A percentile compares a stretch with the other conserved stretches of the same genome.
Evolutionary conservation across 352 stramenopile genomes (phyloP).

Genomic region (Pythium chondricola): DNA sequence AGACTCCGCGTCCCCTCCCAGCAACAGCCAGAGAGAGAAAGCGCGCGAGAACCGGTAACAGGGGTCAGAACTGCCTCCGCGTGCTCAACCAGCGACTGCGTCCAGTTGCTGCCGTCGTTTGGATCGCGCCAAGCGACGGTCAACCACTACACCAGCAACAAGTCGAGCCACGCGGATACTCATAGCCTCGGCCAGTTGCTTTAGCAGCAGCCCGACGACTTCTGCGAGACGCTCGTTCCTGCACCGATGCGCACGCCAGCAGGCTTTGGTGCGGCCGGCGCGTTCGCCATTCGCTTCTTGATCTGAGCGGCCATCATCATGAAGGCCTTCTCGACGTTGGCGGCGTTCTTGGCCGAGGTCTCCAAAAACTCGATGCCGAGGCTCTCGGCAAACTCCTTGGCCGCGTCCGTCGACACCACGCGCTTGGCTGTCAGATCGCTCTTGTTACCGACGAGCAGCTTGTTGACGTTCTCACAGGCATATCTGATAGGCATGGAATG

Average conservation of each 20-base stretch:
- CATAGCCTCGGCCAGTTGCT: slow-evolving; percentile 1
- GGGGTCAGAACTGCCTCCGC: slow-evolving; percentile 19
- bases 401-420: slow-evolving; percentile 91
- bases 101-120: neutral
- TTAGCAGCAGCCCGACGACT: slow-evolving; percentile 84
- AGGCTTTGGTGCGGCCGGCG: slow-evolving; percentile 63
- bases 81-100: neutral
- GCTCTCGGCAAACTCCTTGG: slow-evolving; percentile 88
- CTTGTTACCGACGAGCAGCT: slow-evolving; percentile 98
- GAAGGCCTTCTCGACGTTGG: slow-evolving; percentile 90
- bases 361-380: slow-evolving; percentile 86
- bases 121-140: neutral
- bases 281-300: slow-evolving; percentile 89
- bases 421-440: slow-evolving; percentile 93
- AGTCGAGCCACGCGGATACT: slow-evolving; percentile 10
- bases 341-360: slow-evolving; percentile 85
- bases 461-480: slow-evolving; percentile 95
- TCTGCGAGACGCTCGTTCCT: slow-evolving; percentile 58
- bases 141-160: neutral
- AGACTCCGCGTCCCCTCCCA: too few species aligned
- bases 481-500: slow-evolving; percentile 64
- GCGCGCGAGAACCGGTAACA: too few species aligned
- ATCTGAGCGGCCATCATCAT: slow-evolving; percentile 92
- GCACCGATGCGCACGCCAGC: slow-evolving; percentile 50
- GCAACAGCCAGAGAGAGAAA: too few species aligned